phyloP scores from a whole-genome alignment of 257 asterid species.

The Solanum microdontum region DNA sequence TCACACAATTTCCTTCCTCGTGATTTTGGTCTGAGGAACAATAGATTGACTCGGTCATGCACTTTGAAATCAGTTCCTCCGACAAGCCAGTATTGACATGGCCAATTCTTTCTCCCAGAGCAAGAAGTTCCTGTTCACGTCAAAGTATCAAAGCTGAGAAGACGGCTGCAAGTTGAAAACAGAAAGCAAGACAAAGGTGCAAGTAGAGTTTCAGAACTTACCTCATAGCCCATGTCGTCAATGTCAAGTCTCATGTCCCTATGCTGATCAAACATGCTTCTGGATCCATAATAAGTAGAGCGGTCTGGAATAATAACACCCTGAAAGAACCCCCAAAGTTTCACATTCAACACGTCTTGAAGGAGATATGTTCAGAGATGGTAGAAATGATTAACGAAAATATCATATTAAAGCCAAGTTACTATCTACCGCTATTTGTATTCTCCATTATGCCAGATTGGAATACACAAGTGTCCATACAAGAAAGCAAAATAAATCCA shows the following conservation, averaged over 20 bases:
- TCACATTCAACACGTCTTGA: background rate
- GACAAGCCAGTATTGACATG: slow-evolving; percentile 68
- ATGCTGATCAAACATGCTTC: slow-evolving; percentile 53
- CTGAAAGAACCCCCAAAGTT: slow-evolving; percentile 21
- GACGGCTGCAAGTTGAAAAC: background rate
- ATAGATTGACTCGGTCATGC: slow-evolving; percentile 41
- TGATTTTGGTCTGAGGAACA: slow-evolving; percentile 39
- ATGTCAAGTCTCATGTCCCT: slow-evolving; percentile 73
- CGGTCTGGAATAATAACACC: slow-evolving; percentile 31
- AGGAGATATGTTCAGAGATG: background rate
- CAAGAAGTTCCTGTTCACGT: slow-evolving; percentile 62
- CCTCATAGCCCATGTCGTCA: slow-evolving; percentile 84
- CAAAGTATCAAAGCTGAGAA: background rate
- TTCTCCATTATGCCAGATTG: background rate
- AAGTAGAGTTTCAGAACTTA: slow-evolving; percentile 4
- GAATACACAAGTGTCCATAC: background rate
- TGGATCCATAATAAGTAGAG: slow-evolving; percentile 36
- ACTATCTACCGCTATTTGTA: background rate
- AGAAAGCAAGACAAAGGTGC: background rate
- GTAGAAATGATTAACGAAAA: background rate
- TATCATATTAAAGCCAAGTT: background rate
- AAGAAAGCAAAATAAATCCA: background rate
- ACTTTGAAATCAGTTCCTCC: slow-evolving; percentile 37
- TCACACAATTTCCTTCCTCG: slow-evolving; percentile 53
- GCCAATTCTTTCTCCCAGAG: slow-evolving; percentile 77